These are phyloP conservation scores for Lolium multiflorum DNA, from an alignment of 176 grass and related monocot species.

Conservation along the genomic window DNA sequence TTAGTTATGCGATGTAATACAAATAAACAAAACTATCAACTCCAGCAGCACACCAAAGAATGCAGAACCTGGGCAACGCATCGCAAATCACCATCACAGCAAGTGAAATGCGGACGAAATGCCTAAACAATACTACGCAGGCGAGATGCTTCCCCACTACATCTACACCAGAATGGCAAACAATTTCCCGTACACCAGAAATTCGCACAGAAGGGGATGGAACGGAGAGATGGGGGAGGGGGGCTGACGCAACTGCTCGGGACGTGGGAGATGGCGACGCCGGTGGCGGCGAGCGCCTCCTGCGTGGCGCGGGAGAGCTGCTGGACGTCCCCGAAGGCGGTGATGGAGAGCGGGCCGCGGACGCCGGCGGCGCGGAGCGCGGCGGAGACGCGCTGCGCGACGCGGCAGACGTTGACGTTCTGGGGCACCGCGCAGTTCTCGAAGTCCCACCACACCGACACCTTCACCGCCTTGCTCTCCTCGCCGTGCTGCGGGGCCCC, in stretches of 20 bases:
- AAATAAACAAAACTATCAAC: background rate
- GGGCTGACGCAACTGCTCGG: conserved; percentile 62
- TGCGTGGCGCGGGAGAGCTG: conserved; percentile 64
- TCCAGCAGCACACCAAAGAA: background rate
- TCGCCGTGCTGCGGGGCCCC: conserved; percentile 36
- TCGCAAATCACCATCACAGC: background rate
- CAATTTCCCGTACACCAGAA: conserved; percentile 11
- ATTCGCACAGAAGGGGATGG: background rate
- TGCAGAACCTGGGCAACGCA: background rate
- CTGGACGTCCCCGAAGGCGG: conserved; percentile 78
- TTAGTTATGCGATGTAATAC: background rate
- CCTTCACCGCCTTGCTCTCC: conserved; percentile 62
- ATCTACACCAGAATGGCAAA: background rate
- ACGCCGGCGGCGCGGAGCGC: conserved; percentile 78
- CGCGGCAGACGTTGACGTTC: conserved; percentile 60
- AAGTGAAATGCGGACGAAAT: conserved; percentile 27
- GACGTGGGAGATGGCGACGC: conserved; percentile 81
- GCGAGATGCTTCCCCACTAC: background rate
- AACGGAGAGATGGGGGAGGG: background rate
- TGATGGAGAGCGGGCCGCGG: conserved; percentile 78
- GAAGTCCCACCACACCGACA: conserved; percentile 98
- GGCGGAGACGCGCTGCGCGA: conserved; percentile 61
- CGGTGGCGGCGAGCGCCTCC: conserved; percentile 77
- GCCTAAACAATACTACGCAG: background rate
- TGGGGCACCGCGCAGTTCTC: conserved; percentile 82